Conservation (phyloP, 805 yeast species). For the Blastobotrys americana region DNA sequence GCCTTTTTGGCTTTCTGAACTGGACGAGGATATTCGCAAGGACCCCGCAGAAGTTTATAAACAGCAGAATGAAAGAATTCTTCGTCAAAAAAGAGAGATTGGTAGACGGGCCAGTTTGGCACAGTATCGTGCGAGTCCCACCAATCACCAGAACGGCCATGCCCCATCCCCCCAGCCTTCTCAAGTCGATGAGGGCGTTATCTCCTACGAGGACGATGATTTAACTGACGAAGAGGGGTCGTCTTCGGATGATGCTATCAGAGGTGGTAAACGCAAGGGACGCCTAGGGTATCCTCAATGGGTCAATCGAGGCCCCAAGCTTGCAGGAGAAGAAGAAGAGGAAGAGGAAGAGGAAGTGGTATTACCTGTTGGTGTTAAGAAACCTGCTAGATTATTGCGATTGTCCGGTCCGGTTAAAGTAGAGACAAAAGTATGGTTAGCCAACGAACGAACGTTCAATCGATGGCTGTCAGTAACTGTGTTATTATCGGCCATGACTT, state of each 20-base stretch:
- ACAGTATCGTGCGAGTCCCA: background rate
- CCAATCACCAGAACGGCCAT: background rate
- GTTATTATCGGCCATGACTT: conserved; percentile 75
- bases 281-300: conserved; percentile 7
- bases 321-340: conserved; percentile 37
- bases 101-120: background rate
- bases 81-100: conserved; percentile 16
- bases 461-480: conserved; percentile 91
- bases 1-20: conserved; percentile 92
- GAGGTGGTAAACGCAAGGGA: background rate
- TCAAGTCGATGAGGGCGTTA: conserved; percentile 35
- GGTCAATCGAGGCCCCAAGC: conserved; percentile 1
- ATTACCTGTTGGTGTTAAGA: conserved; percentile 82
- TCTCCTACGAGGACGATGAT: conserved; percentile 56
- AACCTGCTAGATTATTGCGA: conserved; percentile 71
- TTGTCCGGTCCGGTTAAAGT: conserved; percentile 89
- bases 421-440: conserved; percentile 97
- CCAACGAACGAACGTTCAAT: conserved; percentile 94
- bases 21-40: conserved; percentile 66
- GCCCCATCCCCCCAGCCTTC: background rate
- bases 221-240: conserved; percentile 31
- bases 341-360: conserved; percentile 83
- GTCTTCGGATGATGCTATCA: conserved; percentile 7
- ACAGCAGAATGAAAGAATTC: conserved; percentile 50
- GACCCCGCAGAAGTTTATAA: conserved; percentile 75